phyloP scores from a whole-genome alignment of 768 basidiomycete species.

The Lepiota brunneoincarnata region DNA sequence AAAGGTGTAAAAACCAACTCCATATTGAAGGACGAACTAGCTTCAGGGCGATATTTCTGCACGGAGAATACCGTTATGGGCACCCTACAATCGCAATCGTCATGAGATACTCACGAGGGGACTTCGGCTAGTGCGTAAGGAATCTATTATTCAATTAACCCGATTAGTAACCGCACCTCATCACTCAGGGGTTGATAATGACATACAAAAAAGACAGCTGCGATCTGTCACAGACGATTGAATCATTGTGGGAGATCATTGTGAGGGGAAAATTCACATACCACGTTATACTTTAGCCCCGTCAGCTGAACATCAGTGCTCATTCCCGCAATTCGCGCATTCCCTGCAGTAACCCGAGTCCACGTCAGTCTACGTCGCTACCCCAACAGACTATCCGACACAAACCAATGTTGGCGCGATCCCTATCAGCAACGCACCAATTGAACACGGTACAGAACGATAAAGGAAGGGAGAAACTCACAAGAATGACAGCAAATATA shows the following conservation, averaged over 20 bases:
- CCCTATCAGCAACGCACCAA: constrained; percentile 17
- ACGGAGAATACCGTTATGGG: neutral
- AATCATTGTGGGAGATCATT: neutral
- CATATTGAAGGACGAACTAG: constrained; percentile 27
- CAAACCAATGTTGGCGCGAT: constrained; percentile 34
- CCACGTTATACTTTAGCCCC: constrained; percentile 34
- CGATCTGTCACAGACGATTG: constrained; percentile 19
- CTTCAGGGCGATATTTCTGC: constrained; percentile 31
- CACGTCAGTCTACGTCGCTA: neutral
- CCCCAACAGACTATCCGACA: neutral
- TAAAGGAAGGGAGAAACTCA: constrained; percentile 23
- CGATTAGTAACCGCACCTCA: neutral
- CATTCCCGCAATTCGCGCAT: constrained; percentile 34
- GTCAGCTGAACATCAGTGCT: constrained; percentile 24
- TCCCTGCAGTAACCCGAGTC: constrained; percentile 15
- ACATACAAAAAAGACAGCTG: constrained; percentile 34
- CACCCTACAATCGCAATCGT: neutral
- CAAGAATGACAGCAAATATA: constrained; percentile 47
- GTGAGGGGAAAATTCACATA: constrained; percentile 16
- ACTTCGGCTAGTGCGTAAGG: constrained; percentile 34
- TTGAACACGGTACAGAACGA: neutral
- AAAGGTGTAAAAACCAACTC: constrained; percentile 21
- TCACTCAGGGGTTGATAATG: neutral
- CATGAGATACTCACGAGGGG: constrained; percentile 24
- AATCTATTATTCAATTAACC: constrained; percentile 15